Percentiles rank a stretch among this genome's conserved stretches.
These are phyloP conservation scores for Paraconiothyrium brasiliense DNA, from an alignment of 2,329 filamentous ascomycete species.

Conservation along the genomic window DNA sequence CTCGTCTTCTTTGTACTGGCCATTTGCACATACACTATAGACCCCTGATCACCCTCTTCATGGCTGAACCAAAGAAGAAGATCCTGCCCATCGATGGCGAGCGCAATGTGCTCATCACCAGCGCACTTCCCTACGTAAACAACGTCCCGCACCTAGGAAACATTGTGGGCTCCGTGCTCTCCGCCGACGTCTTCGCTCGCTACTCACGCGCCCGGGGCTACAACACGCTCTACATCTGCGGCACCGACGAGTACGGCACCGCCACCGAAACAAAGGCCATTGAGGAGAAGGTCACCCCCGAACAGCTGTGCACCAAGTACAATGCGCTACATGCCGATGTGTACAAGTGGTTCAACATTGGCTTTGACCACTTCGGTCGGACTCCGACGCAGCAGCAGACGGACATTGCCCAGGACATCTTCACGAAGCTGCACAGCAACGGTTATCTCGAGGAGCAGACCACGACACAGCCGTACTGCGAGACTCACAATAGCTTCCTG, in stretches of 20 bases:
- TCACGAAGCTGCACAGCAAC: slow-evolving; percentile 85
- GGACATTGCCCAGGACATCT: slow-evolving; percentile 91
- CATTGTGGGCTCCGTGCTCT: slow-evolving; percentile 68
- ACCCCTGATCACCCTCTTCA: slow-evolving; percentile 14
- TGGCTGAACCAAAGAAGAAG: slow-evolving; percentile 51
- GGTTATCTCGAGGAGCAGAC: slow-evolving; percentile 87
- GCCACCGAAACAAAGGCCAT: slow-evolving; percentile 96
- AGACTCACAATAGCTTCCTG: slow-evolving; percentile 63
- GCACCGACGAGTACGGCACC: slow-evolving; percentile 93
- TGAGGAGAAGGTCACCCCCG: slow-evolving; percentile 82
- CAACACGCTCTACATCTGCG: slow-evolving; percentile 86
- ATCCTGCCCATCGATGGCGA: slow-evolving; percentile 65
- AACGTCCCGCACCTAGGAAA: slow-evolving; percentile 76
- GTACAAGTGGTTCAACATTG: slow-evolving; percentile 96
- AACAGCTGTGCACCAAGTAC: slow-evolving; percentile 91
- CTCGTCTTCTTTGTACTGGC: not conserved
- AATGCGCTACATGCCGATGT: slow-evolving; percentile 88
- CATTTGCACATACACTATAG: not conserved
- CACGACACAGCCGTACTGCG: slow-evolving; percentile 91
- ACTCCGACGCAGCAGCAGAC: slow-evolving; percentile 91
- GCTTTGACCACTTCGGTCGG: slow-evolving; percentile 93
- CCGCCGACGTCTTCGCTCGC: slow-evolving; percentile 79
- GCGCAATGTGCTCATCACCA: slow-evolving; percentile 89
- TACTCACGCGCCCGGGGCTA: slow-evolving; percentile 83
- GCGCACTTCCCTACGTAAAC: slow-evolving; percentile 86